A percentile compares a stretch with the other conserved stretches of the same genome.
Conservation (phyloP, 352 stramenopile species). For the Phytopythium helicoides region DNA sequence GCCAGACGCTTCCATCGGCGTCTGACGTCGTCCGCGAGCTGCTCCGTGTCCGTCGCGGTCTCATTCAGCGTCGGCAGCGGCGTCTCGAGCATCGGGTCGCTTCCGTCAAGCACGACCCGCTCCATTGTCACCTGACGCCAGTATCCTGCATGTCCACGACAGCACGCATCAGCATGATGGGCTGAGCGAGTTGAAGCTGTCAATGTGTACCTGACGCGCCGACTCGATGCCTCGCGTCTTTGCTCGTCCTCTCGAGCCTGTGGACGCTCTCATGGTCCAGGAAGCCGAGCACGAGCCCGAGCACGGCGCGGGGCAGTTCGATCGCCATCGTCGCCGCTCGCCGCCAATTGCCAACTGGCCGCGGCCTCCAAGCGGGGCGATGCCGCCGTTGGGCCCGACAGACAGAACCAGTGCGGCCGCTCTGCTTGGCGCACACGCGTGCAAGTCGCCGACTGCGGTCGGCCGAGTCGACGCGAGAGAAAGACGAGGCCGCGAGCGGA, state of each 20-base stretch:
- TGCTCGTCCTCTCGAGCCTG: conserved; percentile 21
- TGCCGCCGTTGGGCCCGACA: no score
- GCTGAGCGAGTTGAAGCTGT: neutral
- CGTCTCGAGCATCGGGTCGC: neutral
- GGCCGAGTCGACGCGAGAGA: no score
- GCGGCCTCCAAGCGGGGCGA: no score
- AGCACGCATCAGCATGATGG: neutral
- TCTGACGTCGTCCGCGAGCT: neutral
- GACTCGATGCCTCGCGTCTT: neutral
- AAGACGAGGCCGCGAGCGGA: no score
- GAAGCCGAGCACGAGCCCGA: conserved; percentile 51
- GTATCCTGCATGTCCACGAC: neutral
- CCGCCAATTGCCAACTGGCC: neutral
- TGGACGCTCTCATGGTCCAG: conserved; percentile 58
- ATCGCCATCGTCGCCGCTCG: conserved; percentile 7
- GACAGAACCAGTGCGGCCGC: no score
- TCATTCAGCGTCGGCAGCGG: neutral
- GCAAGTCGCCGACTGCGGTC: no score
- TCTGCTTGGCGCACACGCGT: no score
- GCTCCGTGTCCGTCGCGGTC: neutral
- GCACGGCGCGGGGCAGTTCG: conserved; percentile 41
- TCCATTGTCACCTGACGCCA: neutral
- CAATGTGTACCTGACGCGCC: conserved; percentile 1
- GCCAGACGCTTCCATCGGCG: conserved; percentile 15
- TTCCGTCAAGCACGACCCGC: conserved; percentile 1